phyloP scores from a whole-genome alignment of 257 asterid species.

The Primulina tabacum region DNA sequence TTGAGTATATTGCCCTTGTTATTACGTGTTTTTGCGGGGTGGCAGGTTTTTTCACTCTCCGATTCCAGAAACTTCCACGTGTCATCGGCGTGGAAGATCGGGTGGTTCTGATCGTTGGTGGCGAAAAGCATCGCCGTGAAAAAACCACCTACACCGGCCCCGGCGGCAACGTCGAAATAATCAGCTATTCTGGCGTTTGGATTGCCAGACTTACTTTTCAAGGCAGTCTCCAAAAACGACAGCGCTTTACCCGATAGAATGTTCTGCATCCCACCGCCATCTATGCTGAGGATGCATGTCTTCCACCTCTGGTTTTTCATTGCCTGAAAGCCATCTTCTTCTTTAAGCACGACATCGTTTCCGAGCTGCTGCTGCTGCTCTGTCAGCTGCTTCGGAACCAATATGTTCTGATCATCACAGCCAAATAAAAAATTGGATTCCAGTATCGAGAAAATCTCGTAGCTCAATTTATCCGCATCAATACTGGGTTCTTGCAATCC shows the following conservation, averaged over 20 bases:
- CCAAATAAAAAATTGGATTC: constrained; percentile 93
- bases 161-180: constrained; percentile 90
- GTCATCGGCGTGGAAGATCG: constrained; percentile 74
- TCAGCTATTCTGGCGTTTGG: constrained; percentile 83
- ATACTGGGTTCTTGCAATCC: constrained; percentile 74
- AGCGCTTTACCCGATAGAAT: constrained; percentile 69
- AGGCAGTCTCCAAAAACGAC: constrained; percentile 74
- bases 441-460: constrained; percentile 85
- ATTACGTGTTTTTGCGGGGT: constrained; percentile 26
- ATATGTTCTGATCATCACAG: constrained; percentile 73
- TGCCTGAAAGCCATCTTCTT: constrained; percentile 35
- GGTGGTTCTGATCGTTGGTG: constrained; percentile 50
- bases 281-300: constrained; percentile 72
- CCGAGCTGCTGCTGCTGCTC: background rate
- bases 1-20: constrained; percentile 38
- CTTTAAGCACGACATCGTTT: constrained; percentile 23
- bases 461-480: constrained; percentile 87
- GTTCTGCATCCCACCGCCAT: constrained; percentile 90
- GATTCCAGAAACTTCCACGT: constrained; percentile 86
- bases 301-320: constrained; percentile 72
- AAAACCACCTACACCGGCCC: constrained; percentile 89
- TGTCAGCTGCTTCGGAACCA: constrained; percentile 59
- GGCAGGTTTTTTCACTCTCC: constrained; percentile 51
- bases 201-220: constrained; percentile 70
- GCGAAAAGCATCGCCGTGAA: constrained; percentile 93